Conservation (phyloP, 2,329 filamentous ascomycete genomes). For the Reticulascus tulasneorum region DNA sequence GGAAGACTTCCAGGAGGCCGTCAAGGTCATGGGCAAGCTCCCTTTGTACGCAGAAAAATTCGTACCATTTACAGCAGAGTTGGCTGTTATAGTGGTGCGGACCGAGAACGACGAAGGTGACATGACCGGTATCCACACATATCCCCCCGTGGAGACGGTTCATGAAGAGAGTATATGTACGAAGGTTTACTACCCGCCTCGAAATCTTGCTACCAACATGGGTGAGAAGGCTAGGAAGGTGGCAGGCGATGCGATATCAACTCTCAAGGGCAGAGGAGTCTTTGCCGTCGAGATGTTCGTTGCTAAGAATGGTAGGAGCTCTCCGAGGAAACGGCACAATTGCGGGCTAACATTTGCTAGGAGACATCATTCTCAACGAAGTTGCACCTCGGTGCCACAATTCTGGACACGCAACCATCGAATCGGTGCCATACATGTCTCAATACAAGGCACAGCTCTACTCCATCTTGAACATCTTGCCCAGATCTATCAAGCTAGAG, state of each 20-base stretch:
- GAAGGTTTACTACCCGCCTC: conserved; percentile 80
- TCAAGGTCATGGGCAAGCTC: conserved; percentile 64
- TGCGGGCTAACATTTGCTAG: conserved; percentile 1
- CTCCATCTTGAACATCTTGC: conserved; percentile 68
- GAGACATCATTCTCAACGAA: conserved; percentile 75
- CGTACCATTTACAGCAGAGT: conserved; percentile 78
- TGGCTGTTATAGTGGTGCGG: conserved; percentile 93
- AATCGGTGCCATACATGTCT: conserved; percentile 79
- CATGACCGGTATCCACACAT: conserved; percentile 57
- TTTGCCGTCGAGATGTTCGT: conserved; percentile 98
- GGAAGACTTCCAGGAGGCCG: conserved; percentile 55
- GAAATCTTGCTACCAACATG: conserved; percentile 59
- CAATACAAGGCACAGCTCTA: conserved; percentile 90
- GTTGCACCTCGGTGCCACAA: conserved; percentile 75
- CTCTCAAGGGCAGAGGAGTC: conserved; percentile 82
- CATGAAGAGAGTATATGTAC: conserved; percentile 97
- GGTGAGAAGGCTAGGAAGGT: conserved; percentile 67
- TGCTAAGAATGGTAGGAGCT: conserved; percentile 56
- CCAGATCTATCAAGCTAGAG: conserved; percentile 49
- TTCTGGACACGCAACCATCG: conserved; percentile 92
- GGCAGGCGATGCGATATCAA: conserved; percentile 73
- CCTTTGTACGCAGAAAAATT: conserved; percentile 87
- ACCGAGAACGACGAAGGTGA: conserved; percentile 64
- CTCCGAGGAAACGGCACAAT: background rate
- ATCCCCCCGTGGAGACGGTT: conserved; percentile 88